Base-by-base conservation (phyloP, 2,329 filamentous ascomycete species). In the Penicillium olsonii region DNA sequence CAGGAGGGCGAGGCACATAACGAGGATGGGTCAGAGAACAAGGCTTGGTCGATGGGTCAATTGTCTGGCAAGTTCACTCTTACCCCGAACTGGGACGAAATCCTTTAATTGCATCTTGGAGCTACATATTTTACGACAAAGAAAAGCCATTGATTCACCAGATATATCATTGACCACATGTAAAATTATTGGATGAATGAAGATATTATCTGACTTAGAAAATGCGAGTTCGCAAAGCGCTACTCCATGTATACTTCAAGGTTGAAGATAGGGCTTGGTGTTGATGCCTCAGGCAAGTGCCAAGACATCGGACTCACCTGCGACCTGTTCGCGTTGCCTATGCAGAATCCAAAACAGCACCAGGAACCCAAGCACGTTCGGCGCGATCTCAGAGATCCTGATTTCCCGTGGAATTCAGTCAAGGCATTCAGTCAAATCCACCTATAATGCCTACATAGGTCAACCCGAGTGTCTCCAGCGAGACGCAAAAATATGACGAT, bases 61-160 rank as follows among this genome's bases (percentile, higher is more conserved):
- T 74, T 86, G n/a, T 81, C 79, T 65, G 81, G 80, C 45, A 85
- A 84, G 67, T 84, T 85, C 62, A 80, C 85, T 2, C 78, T 85
- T 27, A 80, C 76, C 42, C 84, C 84, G 12, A 77, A 86, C 62
- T 85, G 82, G 79, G 73, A 74, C 39, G 73, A 77, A 59, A 76
- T 84, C 45, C 56, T 74, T 42, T 71, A 51, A 65, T 45, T 8
- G 27, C 20, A 11, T 17, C 9, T 19, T 40, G 26, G 42, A 43
- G 18, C 33, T 18, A 20, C 26, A 31, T 31, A 31, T 31, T 9
- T 48, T 43, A 48, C 22, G 33, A 38, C 37, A 39, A 43, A 3
- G 39, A 39, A 48, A 44, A 31, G 12, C n/a, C n/a, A n/a, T n/a
- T n/a, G n/a, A n/a, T n/a, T n/a, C 37, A 46, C 42, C 26, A 29